Evolutionary conservation across 345 rosid genomes (phyloP), one percentile per base, ranked within the genome.

Genomic region (Alliaria petiolata): DNA sequence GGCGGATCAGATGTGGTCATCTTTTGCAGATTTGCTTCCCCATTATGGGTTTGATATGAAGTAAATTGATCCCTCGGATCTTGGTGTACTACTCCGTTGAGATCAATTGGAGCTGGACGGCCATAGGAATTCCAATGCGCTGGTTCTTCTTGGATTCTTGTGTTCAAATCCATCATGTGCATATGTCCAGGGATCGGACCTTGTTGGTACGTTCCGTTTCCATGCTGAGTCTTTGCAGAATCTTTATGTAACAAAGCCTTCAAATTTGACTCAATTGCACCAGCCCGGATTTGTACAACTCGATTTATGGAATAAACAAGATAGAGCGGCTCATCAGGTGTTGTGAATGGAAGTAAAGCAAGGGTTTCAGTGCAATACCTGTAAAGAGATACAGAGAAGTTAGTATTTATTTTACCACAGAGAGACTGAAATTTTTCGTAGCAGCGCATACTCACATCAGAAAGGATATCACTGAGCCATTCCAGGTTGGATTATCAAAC

Each of bases 351-450:
- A 65, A 95, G 85, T 64, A 84, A 79, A 55, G 97, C 98, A 80
- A 95, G 98, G 58, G 91, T 84, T 78, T 95, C 99, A 34, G 98
- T 87, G 83, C 99, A 95, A 76, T 92, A 89, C 97, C 99, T 95
- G 86, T 53, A 31, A 71, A 80, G 57, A 57, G 61, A 69, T 66
- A 65, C 26, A 14, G 38, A 17, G 33, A 51, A 65, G 50, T 75
- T 43, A 78, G 56, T 53, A 8, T 15, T 75, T 34, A 43, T 15
- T 67, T 43, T 52, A 59, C 52, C 36, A 31, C 39, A 67, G 35
- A 65, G 45, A 33, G 25, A 17, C 11, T 26, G 43, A 38, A 74
- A 25, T 16, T 55, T 44, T 17, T 56, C 4, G 39, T 26, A n/a
- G 72, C 33, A 67, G 34, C 26, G 8, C 65, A 47, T 68, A 84